Base-by-base conservation (phyloP, 108 stramenopile genomes). In the Discostella pseudostelligera region DNA sequence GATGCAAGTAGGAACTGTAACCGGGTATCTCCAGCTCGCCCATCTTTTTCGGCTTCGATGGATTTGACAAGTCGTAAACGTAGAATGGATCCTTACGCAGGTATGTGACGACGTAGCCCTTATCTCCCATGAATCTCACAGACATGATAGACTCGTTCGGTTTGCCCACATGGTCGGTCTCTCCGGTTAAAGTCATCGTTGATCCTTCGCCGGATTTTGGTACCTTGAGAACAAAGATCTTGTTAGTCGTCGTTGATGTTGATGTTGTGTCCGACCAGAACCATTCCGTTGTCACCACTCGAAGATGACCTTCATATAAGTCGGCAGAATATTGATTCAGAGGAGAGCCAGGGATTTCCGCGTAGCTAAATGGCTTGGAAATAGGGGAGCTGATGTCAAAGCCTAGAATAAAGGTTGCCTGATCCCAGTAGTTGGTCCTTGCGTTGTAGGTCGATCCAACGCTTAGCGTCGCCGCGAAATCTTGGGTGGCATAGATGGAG, bases 11-110 rank as follows among this genome's bases (percentile, higher is more conserved):
- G 1, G 66, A 58, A 11, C 51, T 56, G 54, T 64, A 80, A 13
- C 79, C 79, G 22, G 79, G 74, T 35, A 80, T 65, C 55, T 80
- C 75, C 4, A 80, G 60, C 48, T 76, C 74, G 12, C 79, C 79
- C 39, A 80, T 32, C 24, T 65, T 58, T 46, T 61, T 59, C 0
- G 79, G 79, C 12, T 72, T 42, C 11, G 58, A 51, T 14, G 40
- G 55, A 51, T 68, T 20, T 6, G 62, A 39, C 35, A 80, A 20
- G 40, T 80, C 61, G 17, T 76, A 59, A 40, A 74, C 48, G 11
- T 58, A 59, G 29, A 80, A 72, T 2, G 79, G 79, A 54, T 80
- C 79, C 3, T 36, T 80, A 5, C 42, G 35, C 24, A 67, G 64
- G 13, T 76, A 80, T 5, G 79, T 80, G 0, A 80, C 79, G 7